Conservation (phyloP, 352 stramenopile genomes). For the Globisporangium carolinianum region DNA sequence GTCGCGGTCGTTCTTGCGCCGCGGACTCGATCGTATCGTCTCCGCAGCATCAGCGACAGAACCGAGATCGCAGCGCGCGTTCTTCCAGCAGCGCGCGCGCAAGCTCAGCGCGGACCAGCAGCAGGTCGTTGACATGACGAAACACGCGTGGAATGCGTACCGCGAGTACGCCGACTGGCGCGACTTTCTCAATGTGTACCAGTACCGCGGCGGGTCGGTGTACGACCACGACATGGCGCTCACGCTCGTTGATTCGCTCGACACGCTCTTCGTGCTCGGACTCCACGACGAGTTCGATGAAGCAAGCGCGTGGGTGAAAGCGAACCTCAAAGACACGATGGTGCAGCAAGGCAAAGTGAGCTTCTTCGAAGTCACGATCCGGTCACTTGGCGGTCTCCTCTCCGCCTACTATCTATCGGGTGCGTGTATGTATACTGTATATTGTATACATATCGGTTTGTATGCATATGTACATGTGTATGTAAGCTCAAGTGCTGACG, state of each 20-base stretch:
- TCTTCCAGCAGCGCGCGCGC: constrained; percentile 16
- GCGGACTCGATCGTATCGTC: not conserved
- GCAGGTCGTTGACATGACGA: constrained; percentile 44
- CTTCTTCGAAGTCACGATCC: constrained; percentile 59
- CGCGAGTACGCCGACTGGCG: constrained; percentile 25
- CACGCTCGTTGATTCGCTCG: constrained; percentile 54
- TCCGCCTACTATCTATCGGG: constrained; percentile 48
- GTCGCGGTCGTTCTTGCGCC: not conserved
- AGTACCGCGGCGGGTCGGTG: constrained; percentile 14
- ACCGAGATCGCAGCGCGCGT: constrained; percentile 11
- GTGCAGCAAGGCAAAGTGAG: constrained; percentile 31
- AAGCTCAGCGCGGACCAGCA: constrained; percentile 32
- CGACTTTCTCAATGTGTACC: constrained; percentile 31
- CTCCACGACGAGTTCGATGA: constrained; percentile 58
- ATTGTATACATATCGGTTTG: too few species aligned
- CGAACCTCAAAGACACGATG: constrained; percentile 30
- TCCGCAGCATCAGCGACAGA: not conserved
- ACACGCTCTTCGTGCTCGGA: constrained; percentile 62
- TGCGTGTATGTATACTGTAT: constrained; percentile 3
- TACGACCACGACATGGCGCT: constrained; percentile 60
- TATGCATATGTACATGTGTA: too few species aligned
- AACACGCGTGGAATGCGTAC: constrained; percentile 49
- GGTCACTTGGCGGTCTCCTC: constrained; percentile 46
- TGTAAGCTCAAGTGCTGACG: too few species aligned
- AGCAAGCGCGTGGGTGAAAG: constrained; percentile 43